Conservation (phyloP, 176 grass and related monocot species). For the Cenchrus americanus region DNA sequence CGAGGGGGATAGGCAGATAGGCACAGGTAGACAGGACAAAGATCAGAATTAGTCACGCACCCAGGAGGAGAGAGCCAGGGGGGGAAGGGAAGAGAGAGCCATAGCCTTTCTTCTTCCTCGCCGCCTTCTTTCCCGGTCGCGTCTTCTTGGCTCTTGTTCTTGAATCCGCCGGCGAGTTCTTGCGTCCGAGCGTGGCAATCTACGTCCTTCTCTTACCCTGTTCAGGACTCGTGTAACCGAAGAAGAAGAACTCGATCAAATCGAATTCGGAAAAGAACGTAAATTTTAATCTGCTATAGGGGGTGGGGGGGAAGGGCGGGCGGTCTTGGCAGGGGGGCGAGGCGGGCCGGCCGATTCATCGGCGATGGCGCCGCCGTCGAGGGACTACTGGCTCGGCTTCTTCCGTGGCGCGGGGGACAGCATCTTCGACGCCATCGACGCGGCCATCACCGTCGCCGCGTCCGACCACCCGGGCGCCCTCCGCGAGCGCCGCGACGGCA, state of each 20-base stretch:
- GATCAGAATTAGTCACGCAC: slow-evolving; percentile 50
- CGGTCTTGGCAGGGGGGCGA: background rate
- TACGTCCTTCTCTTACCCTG: background rate
- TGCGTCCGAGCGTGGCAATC: slow-evolving; percentile 31
- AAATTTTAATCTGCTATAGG: slow-evolving; percentile 32
- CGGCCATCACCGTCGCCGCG: slow-evolving; percentile 62
- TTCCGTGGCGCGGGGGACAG: slow-evolving; percentile 56
- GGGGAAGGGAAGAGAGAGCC: background rate
- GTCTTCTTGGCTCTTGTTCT: background rate
- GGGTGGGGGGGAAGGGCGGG: background rate
- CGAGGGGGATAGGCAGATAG: slow-evolving; percentile 42
- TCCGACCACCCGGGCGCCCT: slow-evolving; percentile 61
- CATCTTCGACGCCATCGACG: slow-evolving; percentile 71
- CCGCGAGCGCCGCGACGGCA: slow-evolving; percentile 59
- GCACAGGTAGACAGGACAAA: slow-evolving; percentile 48
- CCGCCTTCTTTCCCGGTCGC: background rate
- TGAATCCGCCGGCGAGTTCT: slow-evolving; percentile 37
- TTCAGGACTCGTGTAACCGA: background rate
- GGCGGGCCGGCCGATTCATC: slow-evolving; percentile 22
- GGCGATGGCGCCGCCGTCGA: slow-evolving; percentile 52
- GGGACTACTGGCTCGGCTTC: slow-evolving; percentile 68
- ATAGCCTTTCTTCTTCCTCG: background rate
- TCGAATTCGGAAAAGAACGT: slow-evolving; percentile 41
- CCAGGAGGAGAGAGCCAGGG: slow-evolving; percentile 7
- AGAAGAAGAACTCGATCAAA: slow-evolving; percentile 41